These are phyloP conservation scores for Stagonosporopsis tanaceti DNA, from an alignment of 2,329 filamentous ascomycete genomes.

Conservation along the genomic window DNA sequence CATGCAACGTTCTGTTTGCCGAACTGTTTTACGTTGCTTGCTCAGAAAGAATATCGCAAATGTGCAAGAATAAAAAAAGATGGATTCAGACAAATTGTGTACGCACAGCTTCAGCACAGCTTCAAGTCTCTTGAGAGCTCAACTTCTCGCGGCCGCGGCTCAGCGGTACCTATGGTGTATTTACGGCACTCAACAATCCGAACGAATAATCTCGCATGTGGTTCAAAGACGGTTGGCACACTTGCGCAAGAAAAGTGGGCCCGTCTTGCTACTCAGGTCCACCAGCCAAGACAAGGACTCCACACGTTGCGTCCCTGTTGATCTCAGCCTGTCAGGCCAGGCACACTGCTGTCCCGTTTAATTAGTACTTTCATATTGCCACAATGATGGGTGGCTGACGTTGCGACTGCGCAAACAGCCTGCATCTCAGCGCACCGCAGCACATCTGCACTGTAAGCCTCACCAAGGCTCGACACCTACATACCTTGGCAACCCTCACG, in stretches of 20 bases:
- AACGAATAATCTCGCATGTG: conserved; percentile 9
- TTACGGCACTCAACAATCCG: not conserved
- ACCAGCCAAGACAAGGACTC: conserved; percentile 16
- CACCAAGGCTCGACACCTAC: not conserved
- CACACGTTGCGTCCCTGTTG: conserved; percentile 7
- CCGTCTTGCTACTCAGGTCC: conserved; percentile 5
- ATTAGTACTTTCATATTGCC: conserved; percentile 1
- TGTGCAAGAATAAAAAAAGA: not conserved
- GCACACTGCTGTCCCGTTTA: conserved; percentile 1
- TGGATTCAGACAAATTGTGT: not conserved
- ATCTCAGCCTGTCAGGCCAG: not conserved
- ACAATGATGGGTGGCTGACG: not conserved
- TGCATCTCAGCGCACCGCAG: not conserved
- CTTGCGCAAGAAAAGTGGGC: conserved; percentile 14
- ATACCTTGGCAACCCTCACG: conserved; percentile 5
- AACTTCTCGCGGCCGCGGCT: conserved; percentile 9
- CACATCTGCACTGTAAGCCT: not conserved
- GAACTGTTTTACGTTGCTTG: not conserved
- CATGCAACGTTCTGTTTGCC: not conserved
- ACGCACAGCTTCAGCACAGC: not conserved
- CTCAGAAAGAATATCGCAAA: not conserved
- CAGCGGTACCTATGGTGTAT: conserved; percentile 2
- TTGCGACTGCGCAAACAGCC: not conserved
- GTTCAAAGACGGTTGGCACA: conserved; percentile 18
- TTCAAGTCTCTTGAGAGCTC: not conserved